Evolutionary conservation across 345 rosid genomes (phyloP).

Genomic region (Arabis hirsuta): DNA sequence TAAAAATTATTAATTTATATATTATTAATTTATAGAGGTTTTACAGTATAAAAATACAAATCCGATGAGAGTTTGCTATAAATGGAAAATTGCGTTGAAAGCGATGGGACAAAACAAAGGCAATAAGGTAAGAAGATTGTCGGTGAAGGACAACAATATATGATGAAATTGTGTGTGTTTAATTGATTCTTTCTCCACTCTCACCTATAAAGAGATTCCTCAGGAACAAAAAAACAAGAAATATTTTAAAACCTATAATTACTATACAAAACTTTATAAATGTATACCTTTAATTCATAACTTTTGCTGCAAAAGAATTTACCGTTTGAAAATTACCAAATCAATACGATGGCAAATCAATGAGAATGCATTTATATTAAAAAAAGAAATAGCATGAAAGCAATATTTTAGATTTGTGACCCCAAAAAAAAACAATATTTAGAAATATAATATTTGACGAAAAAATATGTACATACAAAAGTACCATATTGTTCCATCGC

Average conservation of each 20-base stretch:
- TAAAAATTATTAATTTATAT: too few relatives aligned
- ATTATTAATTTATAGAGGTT: too few relatives aligned
- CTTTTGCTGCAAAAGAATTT: neutral
- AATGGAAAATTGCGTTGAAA: slow-evolving; percentile 39
- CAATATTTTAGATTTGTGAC: too few relatives aligned
- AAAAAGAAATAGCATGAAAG: too few relatives aligned
- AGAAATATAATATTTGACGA: too few relatives aligned
- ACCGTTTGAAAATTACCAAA: neutral
- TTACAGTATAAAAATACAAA: neutral
- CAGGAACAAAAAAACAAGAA: slow-evolving; percentile 19
- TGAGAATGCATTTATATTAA: too few relatives aligned
- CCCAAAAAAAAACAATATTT: too few relatives aligned
- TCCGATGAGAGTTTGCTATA: slow-evolving; percentile 33
- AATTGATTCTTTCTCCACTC: slow-evolving; percentile 30
- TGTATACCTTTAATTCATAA: neutral
- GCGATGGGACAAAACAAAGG: slow-evolving; percentile 47
- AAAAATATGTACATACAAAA: too few relatives aligned
- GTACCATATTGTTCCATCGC: too few relatives aligned
- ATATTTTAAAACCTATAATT: neutral
- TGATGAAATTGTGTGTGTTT: slow-evolving; percentile 23
- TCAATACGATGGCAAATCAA: neutral
- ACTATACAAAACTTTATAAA: neutral
- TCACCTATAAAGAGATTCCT: slow-evolving; percentile 28
- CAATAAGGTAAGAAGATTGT: slow-evolving; percentile 41
- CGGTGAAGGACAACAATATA: slow-evolving; percentile 44